Evolutionary conservation across 1,284 basidiomycete genomes (phyloP).

Genomic region (Afroboletus lepidellus): DNA sequence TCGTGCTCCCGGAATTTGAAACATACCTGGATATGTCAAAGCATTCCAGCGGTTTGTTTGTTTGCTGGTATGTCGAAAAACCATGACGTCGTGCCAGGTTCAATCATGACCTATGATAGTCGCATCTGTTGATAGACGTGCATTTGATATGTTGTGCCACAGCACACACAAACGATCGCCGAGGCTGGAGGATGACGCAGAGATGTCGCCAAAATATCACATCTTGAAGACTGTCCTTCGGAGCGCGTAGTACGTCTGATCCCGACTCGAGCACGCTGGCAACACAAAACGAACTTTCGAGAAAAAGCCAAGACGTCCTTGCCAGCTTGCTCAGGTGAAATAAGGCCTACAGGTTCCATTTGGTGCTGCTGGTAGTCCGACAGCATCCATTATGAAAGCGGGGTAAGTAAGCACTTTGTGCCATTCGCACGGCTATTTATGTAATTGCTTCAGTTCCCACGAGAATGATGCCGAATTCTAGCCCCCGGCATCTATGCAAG

Average conservation of each 20-base stretch:
- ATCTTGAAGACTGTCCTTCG: neutral
- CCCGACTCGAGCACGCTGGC: neutral
- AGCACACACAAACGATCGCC: neutral
- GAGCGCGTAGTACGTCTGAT: neutral
- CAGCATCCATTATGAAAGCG: conserved; percentile 14
- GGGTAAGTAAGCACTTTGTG: conserved; percentile 25
- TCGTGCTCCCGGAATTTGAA: conserved; percentile 1
- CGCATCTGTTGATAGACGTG: conserved; percentile 22
- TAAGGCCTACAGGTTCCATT: neutral
- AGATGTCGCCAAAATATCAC: conserved; percentile 1
- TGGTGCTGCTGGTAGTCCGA: neutral
- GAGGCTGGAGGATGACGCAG: neutral
- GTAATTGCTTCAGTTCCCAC: neutral
- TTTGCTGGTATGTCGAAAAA: neutral
- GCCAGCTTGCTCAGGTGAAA: neutral
- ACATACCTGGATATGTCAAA: neutral
- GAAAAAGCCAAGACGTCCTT: conserved; percentile 1
- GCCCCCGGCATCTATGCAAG: neutral
- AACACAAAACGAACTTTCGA: neutral
- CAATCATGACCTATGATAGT: conserved; percentile 6
- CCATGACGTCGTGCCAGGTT: neutral
- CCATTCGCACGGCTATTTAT: conserved; percentile 14
- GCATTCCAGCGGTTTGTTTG: neutral
- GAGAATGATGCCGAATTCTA: neutral
- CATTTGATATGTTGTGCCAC: conserved; percentile 11